Base-by-base conservation (phyloP, 2,329 filamentous ascomycete species). In the Leptographium radiaticola region DNA sequence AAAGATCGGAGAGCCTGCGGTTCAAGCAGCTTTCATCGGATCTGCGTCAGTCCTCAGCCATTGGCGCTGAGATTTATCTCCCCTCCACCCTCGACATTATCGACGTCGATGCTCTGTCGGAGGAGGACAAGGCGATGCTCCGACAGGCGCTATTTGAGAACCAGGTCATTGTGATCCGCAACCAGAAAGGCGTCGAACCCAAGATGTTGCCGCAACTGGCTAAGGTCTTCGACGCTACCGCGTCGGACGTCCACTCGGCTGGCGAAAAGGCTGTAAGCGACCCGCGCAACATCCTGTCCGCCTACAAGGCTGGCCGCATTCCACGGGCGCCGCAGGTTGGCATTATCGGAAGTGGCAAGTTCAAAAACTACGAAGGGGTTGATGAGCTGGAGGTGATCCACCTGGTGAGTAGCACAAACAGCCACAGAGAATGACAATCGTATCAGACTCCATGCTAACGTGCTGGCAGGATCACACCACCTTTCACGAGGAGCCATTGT, bases 401-500 rank as follows among this genome's bases (percentile, higher is more conserved):
- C 36, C 34, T 57, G 43, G 52, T 53, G 44, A 30, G 52, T 5
- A 25, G 25, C 25, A 25, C 3, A 25, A 25, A 25, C 25, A 25
- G 25, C 25, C 25, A 25, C 25, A 5, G 25, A 2, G 5, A 25
- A 25, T 25, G 25, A 2, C 25, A 25, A 25, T 25, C 25, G 25
- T 25, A 25, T 25, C 25, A 45, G 4, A n/a, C 2, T 3, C 4
- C 3, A 45, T 33, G 43, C 39, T 51, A 33, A 51, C 33, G n/a
- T 13, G 4, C 25, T n/a, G 6, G 15, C 25, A 54, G 52, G 54
- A 57, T 51, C 56, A 59, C 53, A 57, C 56, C 8, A 56, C 56
- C 1, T 59, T 59, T 42, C 57, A 59, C 38, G 56, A 56, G 30
- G 6, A 39, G 8, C 57, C 57, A 3, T n/a, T 88, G 55, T 74